Evolutionary conservation across 192 early-diverging fungal species (phyloP).

Genomic region (Coemansia brasiliensis): DNA sequence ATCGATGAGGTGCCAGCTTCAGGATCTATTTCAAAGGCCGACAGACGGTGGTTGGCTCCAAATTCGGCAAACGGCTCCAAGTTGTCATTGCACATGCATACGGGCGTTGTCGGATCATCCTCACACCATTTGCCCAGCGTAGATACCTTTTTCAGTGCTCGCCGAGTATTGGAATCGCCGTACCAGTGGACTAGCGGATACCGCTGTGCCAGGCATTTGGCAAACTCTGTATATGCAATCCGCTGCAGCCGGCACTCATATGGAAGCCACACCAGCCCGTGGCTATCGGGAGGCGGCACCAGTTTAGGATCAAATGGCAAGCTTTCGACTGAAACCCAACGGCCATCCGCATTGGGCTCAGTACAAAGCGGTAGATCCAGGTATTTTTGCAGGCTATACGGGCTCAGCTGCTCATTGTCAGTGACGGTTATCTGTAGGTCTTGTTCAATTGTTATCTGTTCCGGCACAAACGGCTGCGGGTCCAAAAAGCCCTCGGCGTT

Average conservation of each 20-base stretch:
- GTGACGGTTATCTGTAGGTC: background rate
- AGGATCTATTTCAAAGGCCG: background rate
- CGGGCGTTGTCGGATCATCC: constrained; percentile 6
- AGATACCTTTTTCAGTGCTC: constrained; percentile 51
- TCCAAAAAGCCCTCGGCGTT: constrained; percentile 42
- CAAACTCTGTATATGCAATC: constrained; percentile 35
- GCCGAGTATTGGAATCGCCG: constrained; percentile 57
- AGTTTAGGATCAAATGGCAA: constrained; percentile 11
- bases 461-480: constrained; percentile 28
- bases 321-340: constrained; percentile 42
- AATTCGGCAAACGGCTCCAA: constrained; percentile 7
- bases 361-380: constrained; percentile 51
- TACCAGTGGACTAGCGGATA: constrained; percentile 49
- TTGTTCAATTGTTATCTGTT: constrained; percentile 8
- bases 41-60: background rate
- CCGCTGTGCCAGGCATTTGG: constrained; percentile 30
- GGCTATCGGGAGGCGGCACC: constrained; percentile 24
- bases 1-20: too few species aligned
- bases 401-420: background rate
- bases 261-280: constrained; percentile 53
- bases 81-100: constrained; percentile 55
- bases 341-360: constrained; percentile 29
- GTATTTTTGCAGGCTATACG: constrained; percentile 21
- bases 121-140: constrained; percentile 51
- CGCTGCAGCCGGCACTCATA: constrained; percentile 43